Conservation (phyloP, 2,329 filamentous ascomycete genomes). For the Exophiala mesophila region DNA sequence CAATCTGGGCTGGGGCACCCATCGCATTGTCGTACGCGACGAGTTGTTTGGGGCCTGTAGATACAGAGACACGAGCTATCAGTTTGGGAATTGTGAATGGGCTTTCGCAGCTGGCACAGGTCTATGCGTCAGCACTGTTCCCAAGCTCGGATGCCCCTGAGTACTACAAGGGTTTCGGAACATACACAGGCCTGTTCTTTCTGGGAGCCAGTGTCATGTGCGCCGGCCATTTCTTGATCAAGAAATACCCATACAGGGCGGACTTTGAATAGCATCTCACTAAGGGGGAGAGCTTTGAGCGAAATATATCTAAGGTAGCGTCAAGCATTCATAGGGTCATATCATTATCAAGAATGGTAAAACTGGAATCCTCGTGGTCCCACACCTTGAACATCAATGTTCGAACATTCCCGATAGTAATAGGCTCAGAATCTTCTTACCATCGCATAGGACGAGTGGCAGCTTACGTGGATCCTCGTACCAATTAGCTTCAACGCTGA, state of each 20-base stretch:
- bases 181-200: neutral
- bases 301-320: too few species aligned
- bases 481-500: too few species aligned
- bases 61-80: constrained; percentile 1
- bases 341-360: too few species aligned
- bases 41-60: neutral
- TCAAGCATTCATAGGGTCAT: too few species aligned
- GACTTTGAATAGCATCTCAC: constrained; percentile 1
- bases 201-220: neutral
- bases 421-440: too few species aligned
- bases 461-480: too few species aligned
- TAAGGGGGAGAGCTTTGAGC: too few species aligned
- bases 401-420: too few species aligned
- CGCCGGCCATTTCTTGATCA: neutral
- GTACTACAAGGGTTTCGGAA: constrained; percentile 2
- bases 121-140: constrained; percentile 2
- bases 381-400: too few species aligned
- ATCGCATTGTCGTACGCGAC: constrained; percentile 1
- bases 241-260: constrained; percentile 2
- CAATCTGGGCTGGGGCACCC: constrained; percentile 1
- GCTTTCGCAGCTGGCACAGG: neutral
- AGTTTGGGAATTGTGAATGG: constrained; percentile 1
- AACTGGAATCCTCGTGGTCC: too few species aligned
- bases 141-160: constrained; percentile 1
- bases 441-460: too few species aligned